phyloP scores from a whole-genome alignment of 257 asterid species.

The Linderniella brevidens region DNA sequence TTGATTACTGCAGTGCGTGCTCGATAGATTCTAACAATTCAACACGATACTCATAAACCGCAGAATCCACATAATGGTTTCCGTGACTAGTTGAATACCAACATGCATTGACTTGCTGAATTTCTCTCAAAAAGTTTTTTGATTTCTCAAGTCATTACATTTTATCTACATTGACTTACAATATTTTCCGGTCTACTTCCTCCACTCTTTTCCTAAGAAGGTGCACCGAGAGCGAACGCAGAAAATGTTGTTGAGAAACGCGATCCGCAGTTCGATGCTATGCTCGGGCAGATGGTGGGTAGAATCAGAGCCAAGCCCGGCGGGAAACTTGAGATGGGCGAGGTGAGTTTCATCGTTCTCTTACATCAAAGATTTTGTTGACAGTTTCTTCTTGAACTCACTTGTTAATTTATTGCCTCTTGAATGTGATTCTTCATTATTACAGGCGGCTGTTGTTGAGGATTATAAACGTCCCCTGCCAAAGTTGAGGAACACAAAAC shows the following conservation, averaged over 20 bases:
- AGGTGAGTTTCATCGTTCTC: slow-evolving; percentile 42
- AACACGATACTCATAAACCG: too few relatives aligned
- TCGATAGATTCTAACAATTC: too few relatives aligned
- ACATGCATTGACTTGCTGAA: too few relatives aligned
- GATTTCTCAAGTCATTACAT: too few relatives aligned
- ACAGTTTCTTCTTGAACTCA: neutral
- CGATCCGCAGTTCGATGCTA: slow-evolving; percentile 54
- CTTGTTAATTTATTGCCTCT: neutral
- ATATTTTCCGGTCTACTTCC: too few relatives aligned
- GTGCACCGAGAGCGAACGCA: slow-evolving; percentile 18
- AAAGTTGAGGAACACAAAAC: slow-evolving; percentile 56
- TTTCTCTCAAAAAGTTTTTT: too few relatives aligned
- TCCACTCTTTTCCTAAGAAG: slow-evolving; percentile 19
- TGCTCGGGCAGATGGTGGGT: slow-evolving; percentile 87
- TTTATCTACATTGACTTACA: too few relatives aligned
- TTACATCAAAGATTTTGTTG: too few relatives aligned
- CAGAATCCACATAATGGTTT: too few relatives aligned
- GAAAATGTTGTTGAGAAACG: slow-evolving; percentile 58
- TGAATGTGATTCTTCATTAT: slow-evolving; percentile 10
- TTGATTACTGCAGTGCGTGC: too few relatives aligned
- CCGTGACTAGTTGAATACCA: too few relatives aligned
- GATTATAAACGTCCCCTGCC: slow-evolving; percentile 65
- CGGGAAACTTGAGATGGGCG: slow-evolving; percentile 91
- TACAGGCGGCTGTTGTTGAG: slow-evolving; percentile 66
- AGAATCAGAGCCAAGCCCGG: slow-evolving; percentile 78